phyloP scores from a whole-genome alignment of 768 basidiomycete genomes.

The Amanita pseudoporphyria region DNA sequence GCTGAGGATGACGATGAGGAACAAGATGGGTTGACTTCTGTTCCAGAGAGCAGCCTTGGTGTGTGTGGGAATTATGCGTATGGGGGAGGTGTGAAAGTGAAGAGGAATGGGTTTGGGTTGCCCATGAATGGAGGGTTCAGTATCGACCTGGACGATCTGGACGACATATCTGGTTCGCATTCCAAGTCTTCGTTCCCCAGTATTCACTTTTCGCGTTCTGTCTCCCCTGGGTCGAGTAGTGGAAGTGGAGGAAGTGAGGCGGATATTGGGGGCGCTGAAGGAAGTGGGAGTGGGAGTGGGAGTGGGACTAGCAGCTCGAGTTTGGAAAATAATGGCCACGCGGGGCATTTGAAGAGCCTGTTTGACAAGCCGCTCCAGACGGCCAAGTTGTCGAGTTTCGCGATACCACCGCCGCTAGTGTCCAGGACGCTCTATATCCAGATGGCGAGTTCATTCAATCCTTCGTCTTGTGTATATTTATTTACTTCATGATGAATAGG shows the following conservation, averaged over 20 bases:
- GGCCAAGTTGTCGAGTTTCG: slow-evolving; percentile 13
- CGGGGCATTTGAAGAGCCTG: slow-evolving; percentile 22
- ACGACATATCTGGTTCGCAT: slow-evolving; percentile 46
- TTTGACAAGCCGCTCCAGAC: slow-evolving; percentile 18
- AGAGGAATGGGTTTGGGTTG: slow-evolving; percentile 9
- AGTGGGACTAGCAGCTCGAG: not conserved
- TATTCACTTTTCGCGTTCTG: slow-evolving; percentile 64
- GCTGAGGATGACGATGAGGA: slow-evolving; percentile 21
- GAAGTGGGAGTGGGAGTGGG: slow-evolving; percentile 12
- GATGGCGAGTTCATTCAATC: slow-evolving; percentile 49
- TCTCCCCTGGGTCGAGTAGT: slow-evolving; percentile 22
- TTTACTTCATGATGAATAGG: slow-evolving; percentile 31
- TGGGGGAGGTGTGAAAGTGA: not conserved
- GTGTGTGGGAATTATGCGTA: not conserved
- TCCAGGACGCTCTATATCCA: slow-evolving; percentile 81
- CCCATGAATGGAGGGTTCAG: slow-evolving; percentile 48
- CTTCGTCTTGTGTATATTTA: not conserved
- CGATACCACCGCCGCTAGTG: slow-evolving; percentile 21
- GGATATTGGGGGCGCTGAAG: slow-evolving; percentile 23
- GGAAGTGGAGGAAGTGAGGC: slow-evolving; percentile 15
- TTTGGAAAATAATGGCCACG: slow-evolving; percentile 13
- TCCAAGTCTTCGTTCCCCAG: slow-evolving; percentile 62
- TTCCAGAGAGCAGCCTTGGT: slow-evolving; percentile 26
- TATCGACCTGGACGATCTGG: slow-evolving; percentile 53
- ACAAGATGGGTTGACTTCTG: slow-evolving; percentile 39